phyloP scores from a whole-genome alignment of 2,329 filamentous ascomycete genomes.

The Byssoonygena ceratinophila region DNA sequence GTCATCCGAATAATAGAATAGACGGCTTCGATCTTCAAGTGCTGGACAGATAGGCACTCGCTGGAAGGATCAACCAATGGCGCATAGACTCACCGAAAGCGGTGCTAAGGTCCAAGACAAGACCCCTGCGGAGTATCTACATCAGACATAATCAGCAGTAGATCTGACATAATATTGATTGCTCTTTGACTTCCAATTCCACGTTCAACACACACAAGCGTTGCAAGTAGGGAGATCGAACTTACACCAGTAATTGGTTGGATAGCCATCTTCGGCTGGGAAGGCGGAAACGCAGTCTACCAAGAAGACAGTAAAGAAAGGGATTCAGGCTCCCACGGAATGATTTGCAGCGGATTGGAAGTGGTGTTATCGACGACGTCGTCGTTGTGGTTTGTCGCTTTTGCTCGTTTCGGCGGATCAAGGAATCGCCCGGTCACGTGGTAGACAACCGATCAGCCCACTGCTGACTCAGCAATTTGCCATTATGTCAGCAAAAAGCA shows the following conservation, averaged over 20 bases:
- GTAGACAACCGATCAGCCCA: conserved; percentile 3
- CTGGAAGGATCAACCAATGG: not conserved
- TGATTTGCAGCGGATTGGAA: not conserved
- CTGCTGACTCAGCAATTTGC: conserved; percentile 5
- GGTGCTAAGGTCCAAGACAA: conserved; percentile 57
- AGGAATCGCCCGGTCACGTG: conserved; percentile 2
- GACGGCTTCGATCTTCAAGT: not conserved
- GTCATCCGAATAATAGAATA: not conserved
- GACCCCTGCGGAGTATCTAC: conserved; percentile 55
- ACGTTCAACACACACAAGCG: not conserved
- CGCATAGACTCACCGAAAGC: conserved; percentile 48
- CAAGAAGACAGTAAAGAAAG: not conserved
- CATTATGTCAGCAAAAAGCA: not conserved
- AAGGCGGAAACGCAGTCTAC: not conserved
- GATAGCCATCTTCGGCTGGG: conserved; percentile 32
- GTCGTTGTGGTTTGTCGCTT: conserved; percentile 5
- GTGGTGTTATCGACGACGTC: not conserved
- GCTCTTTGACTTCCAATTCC: conserved; percentile 2
- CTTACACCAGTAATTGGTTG: conserved; percentile 41
- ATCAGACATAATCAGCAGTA: conserved; percentile 3
- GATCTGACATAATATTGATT: not conserved
- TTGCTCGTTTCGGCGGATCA: conserved; percentile 2
- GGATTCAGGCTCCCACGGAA: not conserved
- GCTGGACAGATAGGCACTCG: not conserved
- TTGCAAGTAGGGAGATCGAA: conserved; percentile 13